Evolutionary conservation across 129 eudicot genomes (phyloP).

Genomic region (Ambrosia trifida): DNA sequence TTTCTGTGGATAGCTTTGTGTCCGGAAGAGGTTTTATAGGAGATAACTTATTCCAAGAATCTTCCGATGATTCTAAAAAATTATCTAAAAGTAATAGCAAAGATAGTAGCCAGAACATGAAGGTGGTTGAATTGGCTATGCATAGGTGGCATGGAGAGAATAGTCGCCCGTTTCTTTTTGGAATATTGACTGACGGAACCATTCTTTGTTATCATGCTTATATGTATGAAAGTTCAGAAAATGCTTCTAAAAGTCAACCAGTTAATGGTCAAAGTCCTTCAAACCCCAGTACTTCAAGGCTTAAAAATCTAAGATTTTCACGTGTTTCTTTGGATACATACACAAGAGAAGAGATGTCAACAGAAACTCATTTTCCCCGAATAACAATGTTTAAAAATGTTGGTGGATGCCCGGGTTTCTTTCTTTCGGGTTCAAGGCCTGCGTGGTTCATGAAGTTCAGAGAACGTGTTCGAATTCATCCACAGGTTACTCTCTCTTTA

Average conservation of each 20-base stretch:
- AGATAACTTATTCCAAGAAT: constrained; percentile 54
- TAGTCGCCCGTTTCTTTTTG: constrained; percentile 84
- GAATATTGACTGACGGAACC: constrained; percentile 85
- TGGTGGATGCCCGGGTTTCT: constrained; percentile 83
- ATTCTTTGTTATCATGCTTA: constrained; percentile 96
- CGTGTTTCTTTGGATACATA: constrained; percentile 73
- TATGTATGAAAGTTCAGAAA: constrained; percentile 76
- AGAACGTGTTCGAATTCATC: constrained; percentile 91
- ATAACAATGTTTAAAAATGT: constrained; percentile 75
- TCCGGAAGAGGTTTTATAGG: constrained; percentile 71
- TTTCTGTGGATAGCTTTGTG: constrained; percentile 66
- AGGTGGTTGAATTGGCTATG: constrained; percentile 90
- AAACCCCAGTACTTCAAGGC: constrained; percentile 65
- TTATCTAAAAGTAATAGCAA: constrained; percentile 41
- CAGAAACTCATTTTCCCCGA: constrained; percentile 59
- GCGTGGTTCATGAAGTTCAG: constrained; percentile 96
- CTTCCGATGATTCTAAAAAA: constrained; percentile 37
- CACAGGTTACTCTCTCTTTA: constrained; percentile 59
- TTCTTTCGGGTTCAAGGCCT: constrained; percentile 81
- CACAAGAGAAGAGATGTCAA: constrained; percentile 67
- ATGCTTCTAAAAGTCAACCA: constrained; percentile 57
- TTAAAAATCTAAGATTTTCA: constrained; percentile 75
- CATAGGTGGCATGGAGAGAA: constrained; percentile 80
- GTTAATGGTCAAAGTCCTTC: constrained; percentile 42
- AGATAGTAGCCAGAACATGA: constrained; percentile 52